Conservation (phyloP, 139 green algal genomes). For the Micractinium conductrix region DNA sequence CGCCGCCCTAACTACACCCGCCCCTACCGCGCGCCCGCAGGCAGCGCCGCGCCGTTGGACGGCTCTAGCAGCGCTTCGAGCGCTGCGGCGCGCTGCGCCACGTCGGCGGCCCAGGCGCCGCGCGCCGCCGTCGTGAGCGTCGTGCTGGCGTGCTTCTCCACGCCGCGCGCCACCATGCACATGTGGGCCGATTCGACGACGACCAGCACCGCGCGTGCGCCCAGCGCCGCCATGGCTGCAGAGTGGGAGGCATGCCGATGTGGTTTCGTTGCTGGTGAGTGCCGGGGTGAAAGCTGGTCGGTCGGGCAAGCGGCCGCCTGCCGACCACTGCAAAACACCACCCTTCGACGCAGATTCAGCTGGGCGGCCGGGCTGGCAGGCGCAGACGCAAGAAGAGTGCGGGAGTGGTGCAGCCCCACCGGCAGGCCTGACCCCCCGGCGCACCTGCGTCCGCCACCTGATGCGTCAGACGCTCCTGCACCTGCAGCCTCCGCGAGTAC, state of each 20-base stretch:
- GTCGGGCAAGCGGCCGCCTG: too few relatives aligned
- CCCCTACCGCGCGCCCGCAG: too few relatives aligned
- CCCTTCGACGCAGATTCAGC: too few relatives aligned
- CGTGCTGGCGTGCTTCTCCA: conserved; percentile 86
- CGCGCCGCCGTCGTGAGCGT: conserved; percentile 74
- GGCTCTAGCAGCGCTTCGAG: conserved; percentile 31
- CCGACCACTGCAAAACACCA: too few relatives aligned
- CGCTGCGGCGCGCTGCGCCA: conserved; percentile 33
- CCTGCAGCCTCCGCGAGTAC: conserved; percentile 78
- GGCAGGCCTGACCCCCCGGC: neutral
- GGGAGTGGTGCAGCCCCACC: neutral
- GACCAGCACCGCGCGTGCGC: conserved; percentile 72
- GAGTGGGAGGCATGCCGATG: neutral
- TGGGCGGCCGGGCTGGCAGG: too few relatives aligned
- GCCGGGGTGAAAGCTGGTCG: too few relatives aligned
- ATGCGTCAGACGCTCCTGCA: conserved; percentile 95
- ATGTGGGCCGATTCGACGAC: conserved; percentile 90
- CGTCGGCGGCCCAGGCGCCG: conserved; percentile 54
- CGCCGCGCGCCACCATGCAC: conserved; percentile 97
- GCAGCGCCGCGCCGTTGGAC: too few relatives aligned
- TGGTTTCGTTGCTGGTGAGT: too few relatives aligned
- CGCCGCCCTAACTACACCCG: too few relatives aligned
- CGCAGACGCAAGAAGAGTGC: too few relatives aligned
- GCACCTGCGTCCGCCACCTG: conserved; percentile 76
- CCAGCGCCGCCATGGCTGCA: conserved; percentile 22